Base-by-base conservation (phyloP, 768 basidiomycete species). In the Boletales sp. region DNA sequence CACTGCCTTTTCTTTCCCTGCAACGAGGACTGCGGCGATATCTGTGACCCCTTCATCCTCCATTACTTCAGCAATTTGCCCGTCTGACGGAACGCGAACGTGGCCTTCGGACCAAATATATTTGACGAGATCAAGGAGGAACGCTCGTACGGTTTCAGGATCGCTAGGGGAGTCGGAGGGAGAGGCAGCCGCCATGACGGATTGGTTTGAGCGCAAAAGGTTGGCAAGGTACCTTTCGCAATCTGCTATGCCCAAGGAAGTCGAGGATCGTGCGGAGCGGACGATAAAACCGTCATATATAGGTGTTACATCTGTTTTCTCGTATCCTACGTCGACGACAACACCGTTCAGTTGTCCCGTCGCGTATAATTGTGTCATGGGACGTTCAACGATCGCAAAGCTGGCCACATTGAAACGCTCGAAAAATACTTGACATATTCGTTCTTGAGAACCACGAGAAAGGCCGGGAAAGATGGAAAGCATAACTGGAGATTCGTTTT, bases 361-460 rank as follows among this genome's bases (percentile, higher is more conserved):
- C 18, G 91, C 82, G 67, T 90, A 94, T 39, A 94, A 71, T 57
- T 93, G 89, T 9, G 89, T 81, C 67, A 93, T 79, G 18, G 93
- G 86, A 1, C 91, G 87, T 49, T 94, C 87, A 44, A 93, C 73
- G 57, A 94, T 75, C 48, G 80, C 79, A 56, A 94, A 81, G 14
- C 84, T 89, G 9, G 94, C 86, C 25, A 87, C 86, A 62, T 94
- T 93, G 79, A 94, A 90, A 21, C 89, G 86, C 63, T 95, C 93
- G 59, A 96, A 96, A 70, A 94, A 90, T 35, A 90, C 76, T 61
- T 87, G 90, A 58, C 85, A 87, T 58, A 87, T 78, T 39, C 77
- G 77, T 63, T 94, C 89, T 65, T 86, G 80, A 9, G 81, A 76
- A 34, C 73, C 71, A 46, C 87, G 79, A 21, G 88, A 79, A 18